phyloP scores from a whole-genome alignment of 306 rosid genomes.

The Cicer cuneatum region DNA sequence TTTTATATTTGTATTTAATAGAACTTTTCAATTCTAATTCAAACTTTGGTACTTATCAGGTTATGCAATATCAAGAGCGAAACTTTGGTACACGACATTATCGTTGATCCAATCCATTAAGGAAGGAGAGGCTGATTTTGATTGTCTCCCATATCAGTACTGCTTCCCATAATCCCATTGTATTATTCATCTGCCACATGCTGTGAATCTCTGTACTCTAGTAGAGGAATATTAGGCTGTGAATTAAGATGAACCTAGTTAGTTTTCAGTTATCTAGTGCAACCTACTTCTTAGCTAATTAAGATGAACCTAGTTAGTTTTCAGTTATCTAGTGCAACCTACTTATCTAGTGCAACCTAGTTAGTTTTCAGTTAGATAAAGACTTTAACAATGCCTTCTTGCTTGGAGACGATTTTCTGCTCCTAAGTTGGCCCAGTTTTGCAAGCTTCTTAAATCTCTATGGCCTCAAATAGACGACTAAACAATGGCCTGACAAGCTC shows the following conservation, averaged over 20 bases:
- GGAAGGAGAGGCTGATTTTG: conserved; percentile 32
- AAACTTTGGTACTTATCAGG: conserved; percentile 49
- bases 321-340: conserved; percentile 21
- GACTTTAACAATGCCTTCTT: too few relatives aligned
- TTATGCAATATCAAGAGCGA: conserved; percentile 18
- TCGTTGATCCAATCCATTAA: conserved; percentile 10
- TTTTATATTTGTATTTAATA: conserved; percentile 12
- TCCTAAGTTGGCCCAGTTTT: too few relatives aligned
- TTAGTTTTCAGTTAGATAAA: background rate
- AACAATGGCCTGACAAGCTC: too few relatives aligned
- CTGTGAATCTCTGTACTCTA: conserved; percentile 31
- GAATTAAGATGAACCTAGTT: background rate
- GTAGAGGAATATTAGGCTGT: conserved; percentile 11
- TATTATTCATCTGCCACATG: background rate
- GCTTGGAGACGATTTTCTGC: too few relatives aligned
- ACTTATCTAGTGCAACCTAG: background rate
- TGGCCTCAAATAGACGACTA: too few relatives aligned
- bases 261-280: too few relatives aligned
- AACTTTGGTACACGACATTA: conserved; percentile 3
- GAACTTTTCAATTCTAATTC: conserved; percentile 27
- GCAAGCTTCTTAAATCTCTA: too few relatives aligned
- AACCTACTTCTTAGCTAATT: background rate
- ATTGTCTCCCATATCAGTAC: conserved; percentile 4
- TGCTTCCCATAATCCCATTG: conserved; percentile 23
- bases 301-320: background rate